Evolutionary conservation across 177 flowering plant species (phyloP), one percentile per base, ranked within the genome.

Genomic region (Tripterygium wilfordii): DNA sequence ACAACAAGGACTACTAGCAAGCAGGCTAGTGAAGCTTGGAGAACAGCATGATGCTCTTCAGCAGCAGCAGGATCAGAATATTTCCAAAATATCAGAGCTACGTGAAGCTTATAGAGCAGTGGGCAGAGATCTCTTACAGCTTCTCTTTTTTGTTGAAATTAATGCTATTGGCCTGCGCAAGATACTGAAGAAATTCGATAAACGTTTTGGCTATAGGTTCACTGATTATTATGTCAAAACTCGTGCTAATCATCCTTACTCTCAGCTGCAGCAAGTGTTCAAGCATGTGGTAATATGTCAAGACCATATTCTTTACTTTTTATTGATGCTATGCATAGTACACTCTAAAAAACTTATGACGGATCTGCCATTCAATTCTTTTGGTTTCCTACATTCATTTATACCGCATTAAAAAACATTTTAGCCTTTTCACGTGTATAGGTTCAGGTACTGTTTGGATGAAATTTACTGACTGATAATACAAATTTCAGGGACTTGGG

Each of bases 161-260:
- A 82, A 82, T 69, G 89, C 89, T 33, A 66, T 71, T 60, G 89
- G 89, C 32, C 46, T 82, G 52, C 70, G 89, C 19, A 82, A 82
- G 77, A 82, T 82, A 52, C 72, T 82, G 50, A 82, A 82, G 64
- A 82, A 82, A 55, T 79, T 82, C 60, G 89, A 82, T 54, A 82
- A 82, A 49, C 74, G 85, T 4, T 70, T 82, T 42, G 77, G 83
- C 49, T 77, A 70, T 53, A 73, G 69, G 54, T 82, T 82, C 66
- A 79, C 85, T 41, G 74, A 82, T 56, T 75, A 82, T 56, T 82
- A 82, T 62, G 83, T 82, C 54, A 72, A 75, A 63, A 82, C 85
- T 47, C 85, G 89, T 42, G 83, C 83, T 14, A 79, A 79, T 66
- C 89, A 82, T 68, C 89, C 89, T 49, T 79, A 79, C 60, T 82